Conservation (phyloP, 306 rosid genomes). For the Casuarina glauca region DNA sequence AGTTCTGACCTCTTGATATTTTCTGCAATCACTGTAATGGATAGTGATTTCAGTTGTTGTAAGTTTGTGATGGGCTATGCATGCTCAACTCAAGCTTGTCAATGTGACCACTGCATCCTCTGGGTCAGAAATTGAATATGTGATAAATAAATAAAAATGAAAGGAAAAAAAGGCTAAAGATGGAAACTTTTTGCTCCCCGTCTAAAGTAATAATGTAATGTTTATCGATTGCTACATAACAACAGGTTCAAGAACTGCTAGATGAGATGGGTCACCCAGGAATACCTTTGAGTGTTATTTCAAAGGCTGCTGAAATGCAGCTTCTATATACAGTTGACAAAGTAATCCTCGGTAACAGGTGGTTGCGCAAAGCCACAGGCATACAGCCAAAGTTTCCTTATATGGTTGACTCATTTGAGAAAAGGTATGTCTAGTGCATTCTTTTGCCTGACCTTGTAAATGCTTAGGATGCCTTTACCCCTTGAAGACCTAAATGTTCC, state of each 20-base stretch:
- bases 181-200: too few relatives aligned
- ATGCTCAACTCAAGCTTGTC: conserved; percentile 7
- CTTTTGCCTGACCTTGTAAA: neutral
- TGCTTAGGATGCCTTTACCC: neutral
- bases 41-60: conserved; percentile 18
- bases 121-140: neutral
- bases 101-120: neutral
- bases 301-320: conserved; percentile 94
- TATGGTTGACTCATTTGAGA: conserved; percentile 94
- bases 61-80: conserved; percentile 6
- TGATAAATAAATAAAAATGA: neutral
- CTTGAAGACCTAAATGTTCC: neutral
- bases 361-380: conserved; percentile 91
- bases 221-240: neutral
- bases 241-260: conserved; percentile 89
- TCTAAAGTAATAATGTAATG: conserved; percentile 15
- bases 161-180: neutral
- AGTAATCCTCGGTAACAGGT: conserved; percentile 86
- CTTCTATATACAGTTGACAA: conserved; percentile 79
- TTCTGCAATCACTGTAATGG: conserved; percentile 14
- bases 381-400: conserved; percentile 96
- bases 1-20: conserved; percentile 4
- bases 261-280: conserved; percentile 88
- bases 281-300: conserved; percentile 87
- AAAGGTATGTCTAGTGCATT: conserved; percentile 54